phyloP scores from a whole-genome alignment of 1,139 yeast genomes.

The Pichia sp. region DNA sequence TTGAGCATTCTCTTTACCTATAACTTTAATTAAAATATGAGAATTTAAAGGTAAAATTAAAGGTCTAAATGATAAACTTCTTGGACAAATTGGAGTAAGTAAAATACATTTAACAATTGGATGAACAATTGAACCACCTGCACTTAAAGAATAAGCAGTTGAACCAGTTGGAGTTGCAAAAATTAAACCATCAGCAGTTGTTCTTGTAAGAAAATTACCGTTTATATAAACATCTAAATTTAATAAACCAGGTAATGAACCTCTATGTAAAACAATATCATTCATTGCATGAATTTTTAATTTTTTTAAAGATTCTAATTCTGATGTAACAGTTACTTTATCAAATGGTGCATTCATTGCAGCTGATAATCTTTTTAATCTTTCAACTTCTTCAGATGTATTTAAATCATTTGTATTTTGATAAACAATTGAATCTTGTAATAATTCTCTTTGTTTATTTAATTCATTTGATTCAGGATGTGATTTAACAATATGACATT shows the following conservation, averaged over 20 bases:
- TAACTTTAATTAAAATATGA: constrained; percentile 56
- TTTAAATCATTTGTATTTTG: constrained; percentile 2
- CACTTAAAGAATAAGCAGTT: constrained; percentile 82
- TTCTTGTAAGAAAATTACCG: constrained; percentile 76
- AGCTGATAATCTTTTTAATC: constrained; percentile 15
- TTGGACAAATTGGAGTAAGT: constrained; percentile 84
- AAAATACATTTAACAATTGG: constrained; percentile 80
- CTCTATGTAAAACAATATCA: constrained; percentile 83
- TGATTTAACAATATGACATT: constrained; percentile 57
- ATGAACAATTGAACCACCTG: constrained; percentile 91
- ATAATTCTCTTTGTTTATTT: constrained; percentile 11
- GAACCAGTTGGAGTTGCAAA: constrained; percentile 92
- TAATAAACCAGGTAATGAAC: constrained; percentile 80
- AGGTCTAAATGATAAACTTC: constrained; percentile 84
- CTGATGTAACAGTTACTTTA: constrained; percentile 2
- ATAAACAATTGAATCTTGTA: constrained; percentile 6
- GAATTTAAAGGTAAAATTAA: constrained; percentile 64
- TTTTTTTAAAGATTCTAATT: constrained; percentile 24
- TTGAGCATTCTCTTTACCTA: constrained; percentile 34
- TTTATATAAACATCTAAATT: constrained; percentile 77
- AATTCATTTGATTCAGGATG: constrained; percentile 17
- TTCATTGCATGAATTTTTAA: constrained; percentile 70
- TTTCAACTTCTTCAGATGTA: constrained; percentile 11
- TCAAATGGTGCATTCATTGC: constrained; percentile 17
- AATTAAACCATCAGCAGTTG: constrained; percentile 87